A percentile compares a stretch with the other conserved stretches of the same genome.
phyloP scores from a whole-genome alignment of 192 early-diverging fungal species.

The Linnemannia schmuckeri region DNA sequence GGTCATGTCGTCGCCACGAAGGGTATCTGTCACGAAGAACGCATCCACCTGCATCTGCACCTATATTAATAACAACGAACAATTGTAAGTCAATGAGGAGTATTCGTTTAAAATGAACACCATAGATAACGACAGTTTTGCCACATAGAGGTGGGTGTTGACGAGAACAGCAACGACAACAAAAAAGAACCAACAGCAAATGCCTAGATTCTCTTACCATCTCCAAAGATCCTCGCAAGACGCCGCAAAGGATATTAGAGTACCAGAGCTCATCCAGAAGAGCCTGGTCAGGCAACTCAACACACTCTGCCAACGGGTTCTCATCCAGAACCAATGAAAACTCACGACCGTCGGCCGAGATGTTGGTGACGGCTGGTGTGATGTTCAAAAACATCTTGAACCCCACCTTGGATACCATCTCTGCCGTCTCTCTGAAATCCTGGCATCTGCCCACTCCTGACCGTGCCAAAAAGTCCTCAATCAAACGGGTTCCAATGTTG shows the following conservation, averaged over 20 bases:
- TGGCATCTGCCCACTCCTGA: constrained; percentile 83
- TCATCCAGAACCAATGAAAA: constrained; percentile 96
- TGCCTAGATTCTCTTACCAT: constrained; percentile 75
- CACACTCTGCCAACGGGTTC: constrained; percentile 97
- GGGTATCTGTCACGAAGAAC: constrained; percentile 84
- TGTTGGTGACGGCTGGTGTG: constrained; percentile 84
- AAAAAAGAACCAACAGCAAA: neutral
- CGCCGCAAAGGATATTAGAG: constrained; percentile 95
- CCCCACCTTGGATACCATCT: constrained; percentile 94
- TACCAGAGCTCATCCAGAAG: constrained; percentile 90
- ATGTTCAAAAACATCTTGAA: constrained; percentile 98
- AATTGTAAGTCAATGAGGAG: neutral
- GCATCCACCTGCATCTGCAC: constrained; percentile 92
- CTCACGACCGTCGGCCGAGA: constrained; percentile 86
- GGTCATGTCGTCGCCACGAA: constrained; percentile 90
- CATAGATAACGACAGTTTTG: neutral
- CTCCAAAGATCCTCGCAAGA: constrained; percentile 94
- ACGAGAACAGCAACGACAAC: neutral
- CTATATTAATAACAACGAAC: constrained; percentile 20
- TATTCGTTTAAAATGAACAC: neutral
- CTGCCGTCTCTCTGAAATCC: constrained; percentile 92
- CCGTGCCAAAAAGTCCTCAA: constrained; percentile 96
- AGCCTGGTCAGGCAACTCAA: constrained; percentile 87
- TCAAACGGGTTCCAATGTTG: constrained; percentile 94
- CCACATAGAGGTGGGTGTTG: neutral